A percentile compares a stretch with the other conserved stretches of the same genome.
Evolutionary conservation across 441 rosid species (phyloP).

Genomic region (Viola pubescens): DNA sequence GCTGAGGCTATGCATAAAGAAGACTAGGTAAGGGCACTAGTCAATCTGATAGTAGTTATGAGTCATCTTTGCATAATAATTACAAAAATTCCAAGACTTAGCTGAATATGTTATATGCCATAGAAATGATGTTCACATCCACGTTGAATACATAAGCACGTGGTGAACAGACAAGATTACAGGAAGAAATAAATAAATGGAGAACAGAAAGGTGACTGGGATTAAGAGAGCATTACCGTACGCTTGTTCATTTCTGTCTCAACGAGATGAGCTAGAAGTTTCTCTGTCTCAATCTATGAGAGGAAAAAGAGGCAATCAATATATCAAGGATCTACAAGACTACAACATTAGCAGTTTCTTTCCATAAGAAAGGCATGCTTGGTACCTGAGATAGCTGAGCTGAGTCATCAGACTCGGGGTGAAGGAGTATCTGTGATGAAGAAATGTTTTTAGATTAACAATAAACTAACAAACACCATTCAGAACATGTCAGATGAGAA

Average conservation of each 20-base stretch:
- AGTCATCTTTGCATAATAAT: no score
- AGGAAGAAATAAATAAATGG: background rate
- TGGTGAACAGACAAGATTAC: background rate
- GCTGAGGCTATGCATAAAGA: no score
- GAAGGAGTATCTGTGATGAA: conserved; percentile 71
- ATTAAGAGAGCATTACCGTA: conserved; percentile 34
- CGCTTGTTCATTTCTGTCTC: conserved; percentile 95
- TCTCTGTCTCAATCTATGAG: conserved; percentile 92
- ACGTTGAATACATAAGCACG: no score
- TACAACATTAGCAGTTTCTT: background rate
- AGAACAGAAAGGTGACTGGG: background rate
- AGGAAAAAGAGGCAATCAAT: conserved; percentile 3
- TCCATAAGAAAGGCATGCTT: conserved; percentile 13
- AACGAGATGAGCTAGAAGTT: conserved; percentile 95
- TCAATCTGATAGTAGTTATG: no score
- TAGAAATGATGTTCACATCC: no score
- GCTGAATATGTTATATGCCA: no score
- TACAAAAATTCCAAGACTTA: no score
- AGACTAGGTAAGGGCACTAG: no score
- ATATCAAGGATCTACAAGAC: conserved; percentile 14
- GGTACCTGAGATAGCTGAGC: conserved; percentile 97
- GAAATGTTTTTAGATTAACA: no score
- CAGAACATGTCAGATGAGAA: conserved; percentile 2
- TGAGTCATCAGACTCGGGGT: conserved; percentile 96
- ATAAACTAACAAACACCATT: no score